These are phyloP conservation scores for Talaromyces sp. DNA, from an alignment of 2,329 filamentous ascomycete genomes.

Conservation along the genomic window DNA sequence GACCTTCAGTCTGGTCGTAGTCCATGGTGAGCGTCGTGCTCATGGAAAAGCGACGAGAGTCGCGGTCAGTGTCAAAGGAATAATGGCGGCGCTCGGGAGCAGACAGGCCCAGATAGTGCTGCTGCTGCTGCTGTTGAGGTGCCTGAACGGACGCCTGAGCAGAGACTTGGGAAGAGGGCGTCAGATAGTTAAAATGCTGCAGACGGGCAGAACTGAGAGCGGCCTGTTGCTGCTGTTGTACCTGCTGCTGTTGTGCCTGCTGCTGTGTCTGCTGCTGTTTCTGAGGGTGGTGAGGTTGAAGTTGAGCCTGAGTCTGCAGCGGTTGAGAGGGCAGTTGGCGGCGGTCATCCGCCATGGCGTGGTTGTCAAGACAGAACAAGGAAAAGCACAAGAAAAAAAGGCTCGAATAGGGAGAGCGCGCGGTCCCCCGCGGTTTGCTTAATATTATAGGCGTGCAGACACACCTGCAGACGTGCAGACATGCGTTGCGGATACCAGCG, in stretches of 20 bases:
- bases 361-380: not conserved
- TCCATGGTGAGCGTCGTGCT: slow-evolving; percentile 27
- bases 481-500: not conserved
- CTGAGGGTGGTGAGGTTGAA: not conserved
- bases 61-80: slow-evolving; percentile 31
- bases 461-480: not conserved
- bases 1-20: slow-evolving; percentile 36
- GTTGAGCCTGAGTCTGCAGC: not conserved
- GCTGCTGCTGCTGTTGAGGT: not conserved
- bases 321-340: not conserved
- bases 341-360: slow-evolving; percentile 9
- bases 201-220: slow-evolving; percentile 10
- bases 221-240: slow-evolving; percentile 4
- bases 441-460: not conserved
- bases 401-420: not conserved
- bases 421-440: not conserved
- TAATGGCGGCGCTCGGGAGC: slow-evolving; percentile 24
- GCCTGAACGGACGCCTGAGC: not conserved
- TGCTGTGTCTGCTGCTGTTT: not conserved
- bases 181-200: slow-evolving; percentile 11
- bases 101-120: not conserved
- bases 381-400: not conserved
- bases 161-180: not conserved
- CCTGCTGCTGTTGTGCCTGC: not conserved
- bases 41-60: slow-evolving; percentile 10